phyloP scores from a whole-genome alignment of 2,329 filamentous ascomycete genomes.

The Colletotrichum sublineola region DNA sequence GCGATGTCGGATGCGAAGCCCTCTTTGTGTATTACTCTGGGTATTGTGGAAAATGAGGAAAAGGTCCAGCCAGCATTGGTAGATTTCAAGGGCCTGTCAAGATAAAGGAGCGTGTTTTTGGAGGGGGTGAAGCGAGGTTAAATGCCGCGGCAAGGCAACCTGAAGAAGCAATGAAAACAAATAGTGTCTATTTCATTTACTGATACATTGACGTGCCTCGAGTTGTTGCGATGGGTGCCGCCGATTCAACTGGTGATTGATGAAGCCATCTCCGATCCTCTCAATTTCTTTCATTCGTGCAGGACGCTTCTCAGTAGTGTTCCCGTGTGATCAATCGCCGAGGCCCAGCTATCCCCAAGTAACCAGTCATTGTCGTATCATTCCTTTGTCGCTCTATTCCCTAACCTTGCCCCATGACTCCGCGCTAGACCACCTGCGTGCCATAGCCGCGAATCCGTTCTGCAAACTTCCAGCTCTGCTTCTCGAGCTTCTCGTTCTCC shows the following conservation, averaged over 20 bases:
- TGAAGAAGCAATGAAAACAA: slow-evolving; percentile 40
- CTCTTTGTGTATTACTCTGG: slow-evolving; percentile 39
- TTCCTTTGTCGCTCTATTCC: slow-evolving; percentile 16
- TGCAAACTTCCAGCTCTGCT: slow-evolving; percentile 98
- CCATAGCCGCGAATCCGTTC: slow-evolving; percentile 96
- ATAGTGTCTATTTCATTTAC: slow-evolving; percentile 40
- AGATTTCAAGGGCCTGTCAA: slow-evolving; percentile 34
- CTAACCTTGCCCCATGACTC: background rate
- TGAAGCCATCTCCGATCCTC: background rate
- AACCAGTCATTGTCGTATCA: slow-evolving; percentile 32
- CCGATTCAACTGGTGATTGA: background rate
- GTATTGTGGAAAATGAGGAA: slow-evolving; percentile 33
- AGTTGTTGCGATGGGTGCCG: slow-evolving; percentile 3
- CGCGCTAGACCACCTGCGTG: slow-evolving; percentile 75
- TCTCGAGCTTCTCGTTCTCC: slow-evolving; percentile 88
- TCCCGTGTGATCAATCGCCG: slow-evolving; percentile 9
- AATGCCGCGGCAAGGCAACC: slow-evolving; percentile 36
- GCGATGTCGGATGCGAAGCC: slow-evolving; percentile 18
- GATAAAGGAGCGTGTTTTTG: slow-evolving; percentile 37
- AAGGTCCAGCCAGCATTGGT: slow-evolving; percentile 29
- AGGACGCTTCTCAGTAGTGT: slow-evolving; percentile 9
- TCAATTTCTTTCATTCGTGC: background rate
- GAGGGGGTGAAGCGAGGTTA: slow-evolving; percentile 15
- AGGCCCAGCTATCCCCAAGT: slow-evolving; percentile 6
- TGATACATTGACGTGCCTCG: slow-evolving; percentile 9